Percentiles rank a stretch among this genome's conserved stretches.
phyloP scores from a whole-genome alignment of 2,329 filamentous ascomycete genomes.

The Phyllosticta citrichinensis region DNA sequence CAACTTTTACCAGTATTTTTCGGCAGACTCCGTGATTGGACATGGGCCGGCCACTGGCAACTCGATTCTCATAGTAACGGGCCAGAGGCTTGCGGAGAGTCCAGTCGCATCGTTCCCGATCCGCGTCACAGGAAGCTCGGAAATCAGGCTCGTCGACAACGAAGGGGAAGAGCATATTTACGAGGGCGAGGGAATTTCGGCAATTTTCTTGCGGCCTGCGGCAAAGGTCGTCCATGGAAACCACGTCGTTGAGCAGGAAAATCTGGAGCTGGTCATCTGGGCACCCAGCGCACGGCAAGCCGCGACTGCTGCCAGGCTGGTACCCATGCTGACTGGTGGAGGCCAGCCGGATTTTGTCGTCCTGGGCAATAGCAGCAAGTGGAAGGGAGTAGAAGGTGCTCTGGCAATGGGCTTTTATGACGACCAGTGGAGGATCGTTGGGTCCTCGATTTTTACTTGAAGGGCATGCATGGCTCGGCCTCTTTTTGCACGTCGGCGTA shows the following conservation, averaged over 20 bases:
- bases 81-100: conserved; percentile 16
- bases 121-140: conserved; percentile 11
- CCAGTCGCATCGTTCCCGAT: conserved; percentile 22
- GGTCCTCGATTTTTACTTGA: conserved; percentile 33
- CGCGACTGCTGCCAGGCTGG: conserved; percentile 40
- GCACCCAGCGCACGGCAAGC: conserved; percentile 39
- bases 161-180: conserved; percentile 19
- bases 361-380: conserved; percentile 35
- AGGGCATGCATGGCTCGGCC: background rate
- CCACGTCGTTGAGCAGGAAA: conserved; percentile 23
- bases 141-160: conserved; percentile 15
- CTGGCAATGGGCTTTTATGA: conserved; percentile 48
- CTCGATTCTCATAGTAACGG: conserved; percentile 32
- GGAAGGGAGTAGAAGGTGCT: conserved; percentile 42
- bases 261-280: conserved; percentile 48
- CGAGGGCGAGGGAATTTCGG: conserved; percentile 32
- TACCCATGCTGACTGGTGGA: conserved; percentile 46
- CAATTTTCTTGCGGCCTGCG: conserved; percentile 42
- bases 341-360: conserved; percentile 50
- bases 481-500: background rate
- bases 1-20: conserved; percentile 49
- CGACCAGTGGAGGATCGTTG: conserved; percentile 41
- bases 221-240: conserved; percentile 14
- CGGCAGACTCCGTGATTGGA: conserved; percentile 39
- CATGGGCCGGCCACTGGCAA: conserved; percentile 29